Evolutionary conservation across 805 yeast genomes (phyloP).

Genomic region (Yarrowia sp.): DNA sequence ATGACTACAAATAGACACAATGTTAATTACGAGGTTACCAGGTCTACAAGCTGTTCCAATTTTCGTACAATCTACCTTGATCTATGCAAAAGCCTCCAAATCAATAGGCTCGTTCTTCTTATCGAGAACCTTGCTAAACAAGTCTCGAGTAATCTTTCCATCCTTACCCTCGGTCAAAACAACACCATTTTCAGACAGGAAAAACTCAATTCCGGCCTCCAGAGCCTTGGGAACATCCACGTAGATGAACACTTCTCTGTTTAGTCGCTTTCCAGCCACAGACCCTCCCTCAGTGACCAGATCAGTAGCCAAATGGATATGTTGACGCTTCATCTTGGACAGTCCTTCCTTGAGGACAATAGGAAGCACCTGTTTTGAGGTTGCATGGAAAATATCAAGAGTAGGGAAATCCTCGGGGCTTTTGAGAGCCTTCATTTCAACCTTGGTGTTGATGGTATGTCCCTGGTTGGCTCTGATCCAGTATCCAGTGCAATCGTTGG

Average conservation of each 20-base stretch:
- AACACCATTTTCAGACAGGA: constrained; percentile 69
- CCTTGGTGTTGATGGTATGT: constrained; percentile 58
- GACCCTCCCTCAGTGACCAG: constrained; percentile 47
- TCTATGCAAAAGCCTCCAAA: not conserved
- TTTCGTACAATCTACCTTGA: no score
- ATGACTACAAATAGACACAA: no score
- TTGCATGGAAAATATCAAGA: constrained; percentile 79
- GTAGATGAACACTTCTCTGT: constrained; percentile 56
- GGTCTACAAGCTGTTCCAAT: no score
- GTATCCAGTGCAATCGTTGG: constrained; percentile 27
- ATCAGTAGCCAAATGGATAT: constrained; percentile 78
- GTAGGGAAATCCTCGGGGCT: constrained; percentile 47
- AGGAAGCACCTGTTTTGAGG: constrained; percentile 43
- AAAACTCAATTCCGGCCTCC: constrained; percentile 49
- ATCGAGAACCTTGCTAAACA: constrained; percentile 44
- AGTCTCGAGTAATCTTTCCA: constrained; percentile 50
- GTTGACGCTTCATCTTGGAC: constrained; percentile 69
- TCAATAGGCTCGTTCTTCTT: constrained; percentile 2
- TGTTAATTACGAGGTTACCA: no score
- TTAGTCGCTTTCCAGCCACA: constrained; percentile 70
- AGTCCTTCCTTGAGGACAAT: constrained; percentile 59
- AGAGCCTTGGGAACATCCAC: constrained; percentile 54
- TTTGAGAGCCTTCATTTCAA: constrained; percentile 43
- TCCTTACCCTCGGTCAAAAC: constrained; percentile 59
- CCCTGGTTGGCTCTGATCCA: constrained; percentile 90